Conservation (phyloP, 139 green algal genomes). For the Coelastrella sp. region DNA sequence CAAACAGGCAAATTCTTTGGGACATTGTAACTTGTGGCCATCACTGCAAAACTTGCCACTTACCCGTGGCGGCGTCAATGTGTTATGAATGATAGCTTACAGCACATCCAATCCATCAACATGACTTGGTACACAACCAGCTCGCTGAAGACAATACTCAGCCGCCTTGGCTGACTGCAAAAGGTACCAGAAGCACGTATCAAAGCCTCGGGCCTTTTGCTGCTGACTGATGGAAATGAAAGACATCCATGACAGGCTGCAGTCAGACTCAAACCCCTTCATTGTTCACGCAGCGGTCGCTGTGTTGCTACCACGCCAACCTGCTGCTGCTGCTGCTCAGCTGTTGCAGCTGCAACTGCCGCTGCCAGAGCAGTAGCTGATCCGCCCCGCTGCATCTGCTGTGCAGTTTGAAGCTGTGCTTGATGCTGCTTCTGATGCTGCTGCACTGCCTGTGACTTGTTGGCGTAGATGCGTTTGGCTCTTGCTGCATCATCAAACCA, state of each 20-base stretch:
- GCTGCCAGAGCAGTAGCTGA: conserved; percentile 9
- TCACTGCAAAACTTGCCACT: no score
- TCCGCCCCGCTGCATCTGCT: not conserved
- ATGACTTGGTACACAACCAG: no score
- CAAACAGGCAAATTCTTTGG: no score
- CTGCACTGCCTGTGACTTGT: conserved; percentile 4
- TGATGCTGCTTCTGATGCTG: conserved; percentile 34
- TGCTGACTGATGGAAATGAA: not conserved
- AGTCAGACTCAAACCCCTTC: not conserved
- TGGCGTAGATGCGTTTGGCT: conserved; percentile 45
- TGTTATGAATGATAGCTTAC: no score
- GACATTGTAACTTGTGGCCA: no score
- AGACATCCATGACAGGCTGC: not conserved
- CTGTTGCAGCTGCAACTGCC: conserved; percentile 26
- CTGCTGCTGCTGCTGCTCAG: not conserved
- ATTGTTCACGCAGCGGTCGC: not conserved
- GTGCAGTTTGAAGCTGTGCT: conserved; percentile 24
- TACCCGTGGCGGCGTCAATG: no score
- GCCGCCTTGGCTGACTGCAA: no score
- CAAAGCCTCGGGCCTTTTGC: no score
- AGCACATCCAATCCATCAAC: no score
- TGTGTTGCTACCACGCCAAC: not conserved
- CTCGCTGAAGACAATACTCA: no score
- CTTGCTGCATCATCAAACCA: conserved; percentile 73
- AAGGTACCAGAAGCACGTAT: no score